A percentile compares a stretch with the other conserved stretches of the same genome.
Conservation (phyloP, 106 monocot species). For the Allium sativum region DNA sequence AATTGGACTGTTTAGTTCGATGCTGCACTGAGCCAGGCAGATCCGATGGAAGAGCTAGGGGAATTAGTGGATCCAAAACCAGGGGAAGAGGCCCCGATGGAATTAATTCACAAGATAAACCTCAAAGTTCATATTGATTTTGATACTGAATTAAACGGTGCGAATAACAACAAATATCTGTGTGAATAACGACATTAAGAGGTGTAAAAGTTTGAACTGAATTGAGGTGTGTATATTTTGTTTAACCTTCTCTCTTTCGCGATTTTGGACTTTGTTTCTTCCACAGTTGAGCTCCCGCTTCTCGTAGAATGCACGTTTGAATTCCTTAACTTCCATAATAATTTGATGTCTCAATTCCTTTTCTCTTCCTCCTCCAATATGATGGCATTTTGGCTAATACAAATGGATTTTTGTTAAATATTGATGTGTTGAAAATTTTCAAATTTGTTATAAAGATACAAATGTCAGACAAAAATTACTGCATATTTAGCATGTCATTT, state of each 20-base stretch:
- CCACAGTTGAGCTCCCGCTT: conserved; percentile 30
- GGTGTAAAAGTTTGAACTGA: background rate
- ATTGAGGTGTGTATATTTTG: background rate
- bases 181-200: background rate
- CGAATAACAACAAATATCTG: conserved; percentile 47
- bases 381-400: conserved; percentile 46
- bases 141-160: too few relatives aligned
- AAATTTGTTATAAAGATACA: too few relatives aligned
- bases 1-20: too few relatives aligned
- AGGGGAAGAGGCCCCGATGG: too few relatives aligned
- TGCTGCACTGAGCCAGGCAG: too few relatives aligned
- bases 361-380: conserved; percentile 53
- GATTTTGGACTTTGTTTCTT: conserved; percentile 35
- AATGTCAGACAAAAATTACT: too few relatives aligned
- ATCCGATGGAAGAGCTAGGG: too few relatives aligned
- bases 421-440: too few relatives aligned
- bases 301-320: conserved; percentile 29
- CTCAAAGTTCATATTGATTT: too few relatives aligned
- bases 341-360: conserved; percentile 45
- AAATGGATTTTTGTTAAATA: background rate
- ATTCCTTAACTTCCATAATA: conserved; percentile 48
- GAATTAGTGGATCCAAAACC: too few relatives aligned
- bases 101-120: too few relatives aligned
- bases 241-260: conserved; percentile 53
- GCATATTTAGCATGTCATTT: too few relatives aligned